Evolutionary conservation across 78 protist genomes (phyloP).

Genomic region (Dictyostelium capitatum): DNA sequence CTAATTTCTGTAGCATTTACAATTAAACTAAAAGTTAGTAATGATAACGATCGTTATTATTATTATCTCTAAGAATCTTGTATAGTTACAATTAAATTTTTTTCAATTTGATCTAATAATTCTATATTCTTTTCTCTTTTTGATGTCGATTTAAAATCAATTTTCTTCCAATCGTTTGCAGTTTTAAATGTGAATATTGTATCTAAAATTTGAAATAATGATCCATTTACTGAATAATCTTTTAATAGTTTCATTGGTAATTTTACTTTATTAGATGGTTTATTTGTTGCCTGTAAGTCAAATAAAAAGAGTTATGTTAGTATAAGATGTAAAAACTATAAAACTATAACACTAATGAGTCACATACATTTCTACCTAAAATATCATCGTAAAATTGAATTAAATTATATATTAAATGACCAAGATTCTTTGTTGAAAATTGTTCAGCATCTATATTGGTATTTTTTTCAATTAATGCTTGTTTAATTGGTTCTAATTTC

Average conservation of each 20-base stretch:
- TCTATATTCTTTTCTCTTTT: slow-evolving; percentile 31
- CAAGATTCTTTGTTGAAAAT: background rate
- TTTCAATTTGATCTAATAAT: background rate
- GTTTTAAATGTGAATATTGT: slow-evolving; percentile 7
- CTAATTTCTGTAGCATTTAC: background rate
- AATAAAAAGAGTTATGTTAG: background rate
- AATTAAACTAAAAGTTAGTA: background rate
- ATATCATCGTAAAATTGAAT: slow-evolving; percentile 33
- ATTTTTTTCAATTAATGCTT: background rate
- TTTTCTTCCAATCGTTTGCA: background rate
- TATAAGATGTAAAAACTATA: background rate
- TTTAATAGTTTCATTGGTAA: slow-evolving; percentile 55
- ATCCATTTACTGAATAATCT: slow-evolving; percentile 40
- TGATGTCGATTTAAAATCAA: background rate
- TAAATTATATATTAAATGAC: slow-evolving; percentile 9
- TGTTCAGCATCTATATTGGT: background rate
- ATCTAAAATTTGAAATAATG: slow-evolving; percentile 30
- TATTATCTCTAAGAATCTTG: too few relatives aligned
- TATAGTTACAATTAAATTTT: slow-evolving; percentile 17
- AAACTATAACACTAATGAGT: background rate
- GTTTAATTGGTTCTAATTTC: slow-evolving; percentile 20
- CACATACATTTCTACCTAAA: slow-evolving; percentile 46
- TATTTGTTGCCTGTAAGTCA: slow-evolving; percentile 42
- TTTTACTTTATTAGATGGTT: slow-evolving; percentile 41
- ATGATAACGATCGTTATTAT: background rate